Conservation (phyloP, 805 yeast genomes). For the Candida yuanshanica region DNA sequence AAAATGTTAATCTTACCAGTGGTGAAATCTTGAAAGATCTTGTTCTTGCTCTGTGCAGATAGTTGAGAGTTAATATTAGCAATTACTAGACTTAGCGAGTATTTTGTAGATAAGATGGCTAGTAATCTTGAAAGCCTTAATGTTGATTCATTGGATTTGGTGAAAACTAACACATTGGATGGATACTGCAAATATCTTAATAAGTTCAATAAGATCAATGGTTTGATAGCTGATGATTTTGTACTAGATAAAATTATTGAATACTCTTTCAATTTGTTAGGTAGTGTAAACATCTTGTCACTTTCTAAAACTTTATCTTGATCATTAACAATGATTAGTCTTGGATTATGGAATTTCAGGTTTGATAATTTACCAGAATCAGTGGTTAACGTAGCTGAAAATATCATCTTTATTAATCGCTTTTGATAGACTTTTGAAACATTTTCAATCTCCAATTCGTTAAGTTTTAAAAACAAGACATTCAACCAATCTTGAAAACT, state of each 20-base stretch:
- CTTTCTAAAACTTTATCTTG: constrained; percentile 34
- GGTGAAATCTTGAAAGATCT: constrained; percentile 55
- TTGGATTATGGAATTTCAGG: constrained; percentile 65
- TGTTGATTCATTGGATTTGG: constrained; percentile 80
- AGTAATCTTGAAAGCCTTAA: constrained; percentile 69
- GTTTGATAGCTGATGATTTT: constrained; percentile 51
- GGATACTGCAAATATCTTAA: constrained; percentile 30
- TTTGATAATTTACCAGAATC: constrained; percentile 82
- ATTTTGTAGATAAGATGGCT: constrained; percentile 31
- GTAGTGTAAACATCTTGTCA: constrained; percentile 55
- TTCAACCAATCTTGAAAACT: constrained; percentile 90
- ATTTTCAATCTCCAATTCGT: constrained; percentile 29
- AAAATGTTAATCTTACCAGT: constrained; percentile 45
- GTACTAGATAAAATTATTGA: constrained; percentile 31
- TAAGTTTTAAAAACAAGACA: constrained; percentile 34
- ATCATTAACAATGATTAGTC: constrained; percentile 67
- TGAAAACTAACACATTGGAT: constrained; percentile 51
- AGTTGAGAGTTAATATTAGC: constrained; percentile 56
- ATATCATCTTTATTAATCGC: constrained; percentile 60
- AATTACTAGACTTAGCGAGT: constrained; percentile 19
- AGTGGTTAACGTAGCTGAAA: constrained; percentile 91
- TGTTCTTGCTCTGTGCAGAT: constrained; percentile 46
- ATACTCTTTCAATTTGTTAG: constrained; percentile 44
- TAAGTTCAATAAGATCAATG: constrained; percentile 61
- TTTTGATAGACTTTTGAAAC: constrained; percentile 18